Percentiles rank a stretch among this genome's conserved stretches.
Evolutionary conservation across 805 yeast genomes (phyloP).

Genomic region (Saccharomycopsis javanensis): DNA sequence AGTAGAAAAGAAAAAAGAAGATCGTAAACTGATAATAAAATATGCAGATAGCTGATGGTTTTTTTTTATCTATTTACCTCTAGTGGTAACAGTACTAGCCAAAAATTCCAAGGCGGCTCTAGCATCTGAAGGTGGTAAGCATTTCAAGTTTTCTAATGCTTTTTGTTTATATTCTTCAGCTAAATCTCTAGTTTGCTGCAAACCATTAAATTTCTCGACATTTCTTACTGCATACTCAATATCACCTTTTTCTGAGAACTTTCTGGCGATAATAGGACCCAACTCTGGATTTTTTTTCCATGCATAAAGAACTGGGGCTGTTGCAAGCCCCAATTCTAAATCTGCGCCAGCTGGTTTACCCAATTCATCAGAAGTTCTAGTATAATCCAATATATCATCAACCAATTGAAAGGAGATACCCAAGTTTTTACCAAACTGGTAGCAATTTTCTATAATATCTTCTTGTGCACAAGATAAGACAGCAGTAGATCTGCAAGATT

Average conservation of each 20-base stretch:
- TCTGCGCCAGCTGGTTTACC: conserved; percentile 98
- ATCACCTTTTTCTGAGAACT: conserved; percentile 75
- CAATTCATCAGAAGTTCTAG: conserved; percentile 70
- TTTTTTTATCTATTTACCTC: conserved; percentile 45
- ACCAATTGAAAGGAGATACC: conserved; percentile 95
- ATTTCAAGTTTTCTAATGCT: conserved; percentile 63
- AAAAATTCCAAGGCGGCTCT: conserved; percentile 78
- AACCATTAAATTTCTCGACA: conserved; percentile 64
- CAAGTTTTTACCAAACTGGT: conserved; percentile 83
- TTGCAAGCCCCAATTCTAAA: conserved; percentile 85
- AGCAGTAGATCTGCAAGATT: conserved; percentile 87
- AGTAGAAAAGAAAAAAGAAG: neutral
- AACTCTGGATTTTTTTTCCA: conserved; percentile 83
- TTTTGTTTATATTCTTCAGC: conserved; percentile 70
- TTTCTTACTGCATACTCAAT: conserved; percentile 70
- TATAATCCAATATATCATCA: conserved; percentile 92
- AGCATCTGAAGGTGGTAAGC: conserved; percentile 81
- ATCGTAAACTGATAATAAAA: neutral
- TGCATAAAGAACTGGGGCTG: conserved; percentile 92
- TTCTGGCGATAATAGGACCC: conserved; percentile 75
- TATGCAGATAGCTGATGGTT: neutral
- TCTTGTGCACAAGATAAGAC: conserved; percentile 79
- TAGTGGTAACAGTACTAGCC: conserved; percentile 73
- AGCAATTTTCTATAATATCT: conserved; percentile 70
- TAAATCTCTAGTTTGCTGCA: conserved; percentile 61